phyloP scores from a whole-genome alignment of 2,329 filamentous ascomycete genomes.

The Elsinoe ampelina region DNA sequence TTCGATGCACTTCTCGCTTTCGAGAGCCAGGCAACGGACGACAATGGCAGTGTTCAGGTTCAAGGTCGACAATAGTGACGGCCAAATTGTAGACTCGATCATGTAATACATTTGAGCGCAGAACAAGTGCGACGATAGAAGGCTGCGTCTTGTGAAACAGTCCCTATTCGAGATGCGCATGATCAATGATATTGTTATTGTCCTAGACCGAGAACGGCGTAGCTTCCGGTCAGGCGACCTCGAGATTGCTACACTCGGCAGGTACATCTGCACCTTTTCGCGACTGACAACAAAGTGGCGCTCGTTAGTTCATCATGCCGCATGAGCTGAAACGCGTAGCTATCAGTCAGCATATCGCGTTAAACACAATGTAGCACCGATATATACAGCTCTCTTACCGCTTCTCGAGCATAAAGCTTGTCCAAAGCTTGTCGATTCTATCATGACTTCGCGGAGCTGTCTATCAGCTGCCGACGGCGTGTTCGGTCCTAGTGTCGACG shows the following conservation, averaged over 20 bases:
- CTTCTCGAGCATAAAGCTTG: not conserved
- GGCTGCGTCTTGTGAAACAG: no score
- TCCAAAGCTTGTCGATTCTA: not conserved
- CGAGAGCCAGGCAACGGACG: no score
- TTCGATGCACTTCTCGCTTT: no score
- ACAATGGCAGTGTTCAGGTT: no score
- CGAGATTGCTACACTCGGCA: not conserved
- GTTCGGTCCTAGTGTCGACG: conserved; percentile 13
- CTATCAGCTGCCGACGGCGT: not conserved
- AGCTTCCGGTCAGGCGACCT: not conserved
- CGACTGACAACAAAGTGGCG: not conserved
- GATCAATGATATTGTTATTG: no score
- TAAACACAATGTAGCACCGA: no score
- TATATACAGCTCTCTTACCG: not conserved
- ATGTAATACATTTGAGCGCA: no score
- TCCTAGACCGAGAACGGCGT: not conserved
- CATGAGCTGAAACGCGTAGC: not conserved
- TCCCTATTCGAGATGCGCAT: no score
- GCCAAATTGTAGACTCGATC: no score
- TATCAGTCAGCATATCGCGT: not conserved
- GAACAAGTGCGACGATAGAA: no score
- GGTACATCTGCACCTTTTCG: not conserved
- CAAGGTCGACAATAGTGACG: no score
- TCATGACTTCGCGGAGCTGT: not conserved
- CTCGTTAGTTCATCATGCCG: not conserved